Evolutionary conservation across 352 stramenopile species (phyloP).

Genomic region (Phytophthora melonis): DNA sequence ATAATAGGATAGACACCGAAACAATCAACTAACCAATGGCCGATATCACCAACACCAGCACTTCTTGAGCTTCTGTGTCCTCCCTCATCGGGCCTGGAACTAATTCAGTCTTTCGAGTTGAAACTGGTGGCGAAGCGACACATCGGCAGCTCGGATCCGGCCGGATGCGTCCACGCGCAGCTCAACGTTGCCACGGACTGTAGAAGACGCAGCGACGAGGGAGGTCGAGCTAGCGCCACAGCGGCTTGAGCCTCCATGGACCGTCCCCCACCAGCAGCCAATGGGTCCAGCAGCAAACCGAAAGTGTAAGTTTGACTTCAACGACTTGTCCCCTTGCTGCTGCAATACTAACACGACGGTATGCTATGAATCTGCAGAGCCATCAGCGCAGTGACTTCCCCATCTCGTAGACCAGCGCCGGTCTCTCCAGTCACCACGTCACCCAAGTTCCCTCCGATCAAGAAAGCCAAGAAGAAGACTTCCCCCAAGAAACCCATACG

Average conservation of each 20-base stretch:
- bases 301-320: conserved; percentile 20
- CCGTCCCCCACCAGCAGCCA: conserved; percentile 8
- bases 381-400: conserved; percentile 13
- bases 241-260: conserved; percentile 21
- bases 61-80: not conserved
- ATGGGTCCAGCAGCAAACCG: conserved; percentile 21
- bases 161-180: conserved; percentile 22
- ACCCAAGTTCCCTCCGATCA: conserved; percentile 36
- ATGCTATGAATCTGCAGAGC: not conserved
- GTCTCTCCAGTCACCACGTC: conserved; percentile 11
- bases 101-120: conserved; percentile 20
- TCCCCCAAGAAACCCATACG: conserved; percentile 27
- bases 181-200: conserved; percentile 4
- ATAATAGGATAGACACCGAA: conserved; percentile 4
- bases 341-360: not conserved
- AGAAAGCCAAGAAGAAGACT: conserved; percentile 28
- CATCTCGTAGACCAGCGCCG: conserved; percentile 10
- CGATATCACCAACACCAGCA: not conserved
- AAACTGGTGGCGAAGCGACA: conserved; percentile 33
- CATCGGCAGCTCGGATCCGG: conserved; percentile 4
- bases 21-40: not conserved
- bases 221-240: not conserved
- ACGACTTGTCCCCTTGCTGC: not conserved
- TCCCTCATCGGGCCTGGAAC: not conserved
- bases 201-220: conserved; percentile 7